Evolutionary conservation across 345 rosid genomes (phyloP).

Genomic region (Brassica napus): DNA sequence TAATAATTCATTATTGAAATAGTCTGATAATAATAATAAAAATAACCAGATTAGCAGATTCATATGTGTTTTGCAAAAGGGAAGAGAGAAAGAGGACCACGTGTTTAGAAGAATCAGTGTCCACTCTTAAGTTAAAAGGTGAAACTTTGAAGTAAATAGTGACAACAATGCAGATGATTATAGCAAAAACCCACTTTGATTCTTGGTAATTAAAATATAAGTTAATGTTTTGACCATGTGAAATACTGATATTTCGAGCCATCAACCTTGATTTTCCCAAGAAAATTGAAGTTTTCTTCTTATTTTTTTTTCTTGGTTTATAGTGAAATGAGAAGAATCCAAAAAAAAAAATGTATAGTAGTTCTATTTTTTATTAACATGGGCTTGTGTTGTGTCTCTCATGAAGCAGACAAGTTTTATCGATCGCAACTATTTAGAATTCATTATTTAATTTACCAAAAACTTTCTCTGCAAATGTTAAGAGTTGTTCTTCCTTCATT

Average conservation of each 20-base stretch:
- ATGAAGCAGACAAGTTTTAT: slow-evolving; percentile 42
- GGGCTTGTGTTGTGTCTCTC: slow-evolving; percentile 44
- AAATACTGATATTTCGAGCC: background rate
- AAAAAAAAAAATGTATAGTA: background rate
- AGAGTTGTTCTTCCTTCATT: slow-evolving; percentile 23
- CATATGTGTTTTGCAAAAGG: slow-evolving; percentile 45
- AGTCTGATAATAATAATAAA: slow-evolving; percentile 1
- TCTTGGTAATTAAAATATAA: background rate
- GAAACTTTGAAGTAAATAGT: slow-evolving; percentile 4
- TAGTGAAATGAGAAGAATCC: slow-evolving; percentile 28
- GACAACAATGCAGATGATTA: slow-evolving; percentile 5
- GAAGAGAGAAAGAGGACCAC: slow-evolving; percentile 45
- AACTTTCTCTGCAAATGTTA: slow-evolving; percentile 11
- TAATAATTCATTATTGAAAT: background rate
- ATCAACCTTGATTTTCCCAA: background rate
- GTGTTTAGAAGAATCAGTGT: slow-evolving; percentile 61
- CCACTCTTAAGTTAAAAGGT: slow-evolving; percentile 40
- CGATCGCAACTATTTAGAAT: slow-evolving; percentile 25
- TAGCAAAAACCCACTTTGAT: background rate
- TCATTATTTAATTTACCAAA: background rate
- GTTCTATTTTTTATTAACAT: slow-evolving; percentile 4
- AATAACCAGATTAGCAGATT: slow-evolving; percentile 43
- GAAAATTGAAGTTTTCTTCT: background rate
- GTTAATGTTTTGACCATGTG: slow-evolving; percentile 41
- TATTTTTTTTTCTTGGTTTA: background rate